Conservation (phyloP, 2,329 filamentous ascomycete species). For the Aspergillus tanneri region DNA sequence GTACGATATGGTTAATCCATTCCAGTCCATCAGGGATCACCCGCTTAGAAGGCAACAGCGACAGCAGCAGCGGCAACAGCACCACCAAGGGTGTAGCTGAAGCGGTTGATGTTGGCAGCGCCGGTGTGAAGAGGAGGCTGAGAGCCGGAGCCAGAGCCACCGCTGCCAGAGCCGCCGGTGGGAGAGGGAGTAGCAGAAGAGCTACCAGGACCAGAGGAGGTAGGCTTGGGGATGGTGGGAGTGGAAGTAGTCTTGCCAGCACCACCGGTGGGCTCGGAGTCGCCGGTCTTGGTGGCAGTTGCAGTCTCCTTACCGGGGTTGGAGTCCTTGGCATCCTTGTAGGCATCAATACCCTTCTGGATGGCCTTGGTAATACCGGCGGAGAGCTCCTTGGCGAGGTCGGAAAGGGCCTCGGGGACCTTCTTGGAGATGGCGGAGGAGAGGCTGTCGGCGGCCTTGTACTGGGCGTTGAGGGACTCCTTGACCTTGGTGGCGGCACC, state of each 20-base stretch:
- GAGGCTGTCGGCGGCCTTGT: slow-evolving; percentile 27
- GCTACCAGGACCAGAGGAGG: slow-evolving; percentile 5
- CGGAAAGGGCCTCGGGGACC: slow-evolving; percentile 27
- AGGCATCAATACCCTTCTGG: slow-evolving; percentile 24
- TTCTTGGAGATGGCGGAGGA: slow-evolving; percentile 30
- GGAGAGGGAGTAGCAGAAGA: slow-evolving; percentile 6
- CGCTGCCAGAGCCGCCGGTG: slow-evolving; percentile 2
- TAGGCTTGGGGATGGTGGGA: slow-evolving; percentile 11
- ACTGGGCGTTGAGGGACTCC: slow-evolving; percentile 26
- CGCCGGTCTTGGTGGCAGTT: neutral
- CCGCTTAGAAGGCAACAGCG: slow-evolving; percentile 7
- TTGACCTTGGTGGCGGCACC: slow-evolving; percentile 23
- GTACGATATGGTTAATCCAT: neutral
- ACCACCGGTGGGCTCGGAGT: too few species aligned
- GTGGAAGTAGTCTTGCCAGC: slow-evolving; percentile 5
- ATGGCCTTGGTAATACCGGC: slow-evolving; percentile 33
- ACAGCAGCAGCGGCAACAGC: slow-evolving; percentile 4
- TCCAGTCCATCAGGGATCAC: neutral
- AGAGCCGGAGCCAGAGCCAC: slow-evolving; percentile 1
- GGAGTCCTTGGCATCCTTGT: slow-evolving; percentile 10
- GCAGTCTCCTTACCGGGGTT: slow-evolving; percentile 14
- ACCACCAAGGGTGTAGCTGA: slow-evolving; percentile 6
- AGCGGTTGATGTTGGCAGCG: slow-evolving; percentile 1
- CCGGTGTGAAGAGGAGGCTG: slow-evolving; percentile 3
- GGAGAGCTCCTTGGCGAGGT: slow-evolving; percentile 27